Percentiles rank a stretch among this genome's conserved stretches.
These are phyloP conservation scores for Penicillium brasilianum DNA, from an alignment of 2,329 filamentous ascomycete genomes.

Conservation along the genomic window DNA sequence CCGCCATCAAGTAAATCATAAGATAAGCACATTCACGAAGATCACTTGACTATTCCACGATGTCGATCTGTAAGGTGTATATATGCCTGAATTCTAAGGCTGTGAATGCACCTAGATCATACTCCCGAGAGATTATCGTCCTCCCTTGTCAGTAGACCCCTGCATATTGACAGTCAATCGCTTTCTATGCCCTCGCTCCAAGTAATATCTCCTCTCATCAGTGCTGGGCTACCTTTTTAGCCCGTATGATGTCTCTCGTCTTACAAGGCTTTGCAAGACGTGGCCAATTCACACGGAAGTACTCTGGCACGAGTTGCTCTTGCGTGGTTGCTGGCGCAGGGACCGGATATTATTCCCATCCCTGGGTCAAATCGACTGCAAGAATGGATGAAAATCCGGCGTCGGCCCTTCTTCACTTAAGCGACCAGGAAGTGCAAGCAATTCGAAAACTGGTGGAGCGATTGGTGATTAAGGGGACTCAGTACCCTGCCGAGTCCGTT, in stretches of 20 bases:
- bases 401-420: slow-evolving; percentile 22
- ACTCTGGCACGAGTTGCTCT: slow-evolving; percentile 64
- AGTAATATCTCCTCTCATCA: neutral
- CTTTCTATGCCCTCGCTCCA: neutral
- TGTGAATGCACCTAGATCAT: neutral
- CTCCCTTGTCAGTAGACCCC: neutral
- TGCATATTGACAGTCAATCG: neutral
- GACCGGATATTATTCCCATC: slow-evolving; percentile 41
- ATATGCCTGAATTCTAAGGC: neutral
- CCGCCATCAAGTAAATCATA: neutral
- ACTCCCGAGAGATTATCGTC: neutral
- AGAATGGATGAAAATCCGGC: slow-evolving; percentile 31
- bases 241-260: neutral
- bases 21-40: neutral
- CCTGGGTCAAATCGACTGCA: slow-evolving; percentile 34
- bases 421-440: slow-evolving; percentile 27
- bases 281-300: slow-evolving; percentile 60
- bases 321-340: slow-evolving; percentile 67
- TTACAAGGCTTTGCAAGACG: slow-evolving; percentile 49
- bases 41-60: neutral
- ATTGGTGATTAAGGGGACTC: slow-evolving; percentile 24
- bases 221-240: neutral
- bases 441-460: slow-evolving; percentile 26
- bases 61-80: no score
- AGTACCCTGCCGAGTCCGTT: slow-evolving; percentile 28